Evolutionary conservation across 257 asterid genomes (phyloP).

Genomic region (Przewalskia tangutica): DNA sequence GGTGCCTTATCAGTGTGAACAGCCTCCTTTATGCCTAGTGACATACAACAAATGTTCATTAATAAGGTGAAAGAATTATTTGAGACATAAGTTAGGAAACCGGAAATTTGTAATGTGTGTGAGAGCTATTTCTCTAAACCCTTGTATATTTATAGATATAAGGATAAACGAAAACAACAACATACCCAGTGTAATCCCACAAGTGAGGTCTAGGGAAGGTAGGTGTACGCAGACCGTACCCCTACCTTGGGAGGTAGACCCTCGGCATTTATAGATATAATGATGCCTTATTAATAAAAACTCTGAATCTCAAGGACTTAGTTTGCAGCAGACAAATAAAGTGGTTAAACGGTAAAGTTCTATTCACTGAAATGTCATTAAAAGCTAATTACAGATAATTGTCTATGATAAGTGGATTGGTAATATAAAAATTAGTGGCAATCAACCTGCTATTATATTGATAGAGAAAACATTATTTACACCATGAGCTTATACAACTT

Average conservation of each 20-base stretch:
- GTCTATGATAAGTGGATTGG: background rate
- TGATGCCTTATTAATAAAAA: background rate
- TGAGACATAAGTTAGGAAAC: background rate
- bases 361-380: no score
- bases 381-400: background rate
- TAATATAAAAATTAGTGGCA: background rate
- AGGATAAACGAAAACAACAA: no score
- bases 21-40: conserved; percentile 51
- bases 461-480: background rate
- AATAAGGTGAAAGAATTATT: background rate
- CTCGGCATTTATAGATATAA: background rate
- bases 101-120: background rate
- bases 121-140: background rate
- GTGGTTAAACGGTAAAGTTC: background rate
- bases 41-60: background rate
- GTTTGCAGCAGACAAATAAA: background rate
- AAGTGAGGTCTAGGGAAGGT: no score
- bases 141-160: background rate
- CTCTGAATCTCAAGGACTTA: background rate
- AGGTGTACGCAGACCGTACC: no score
- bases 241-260: no score
- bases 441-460: background rate
- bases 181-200: no score
- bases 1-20: conserved; percentile 86
- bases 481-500: background rate